Conservation (phyloP, 176 grass and related monocot species). For the Carex cristatella region DNA sequence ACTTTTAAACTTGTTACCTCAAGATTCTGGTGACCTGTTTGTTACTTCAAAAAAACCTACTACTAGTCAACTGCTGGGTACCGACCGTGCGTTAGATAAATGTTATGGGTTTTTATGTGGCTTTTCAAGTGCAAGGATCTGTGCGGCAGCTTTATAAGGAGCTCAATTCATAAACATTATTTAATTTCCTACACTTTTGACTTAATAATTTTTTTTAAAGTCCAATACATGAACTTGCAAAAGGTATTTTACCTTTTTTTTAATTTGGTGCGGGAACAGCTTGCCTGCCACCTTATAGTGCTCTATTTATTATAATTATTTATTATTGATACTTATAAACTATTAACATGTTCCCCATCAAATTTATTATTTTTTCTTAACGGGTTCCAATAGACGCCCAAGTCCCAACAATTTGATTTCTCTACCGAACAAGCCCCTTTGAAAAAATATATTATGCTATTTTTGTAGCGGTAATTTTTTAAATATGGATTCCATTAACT, state of each 20-base stretch:
- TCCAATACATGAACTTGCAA: background rate
- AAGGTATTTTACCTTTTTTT: background rate
- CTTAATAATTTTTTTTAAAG: background rate
- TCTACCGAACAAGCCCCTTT: background rate
- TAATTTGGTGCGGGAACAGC: background rate
- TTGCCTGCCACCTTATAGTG: slow-evolving; percentile 3
- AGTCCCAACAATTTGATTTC: background rate
- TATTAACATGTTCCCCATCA: background rate
- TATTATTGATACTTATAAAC: background rate
- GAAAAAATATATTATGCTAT: background rate
- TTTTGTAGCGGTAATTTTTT: no score
- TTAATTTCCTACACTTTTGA: background rate
- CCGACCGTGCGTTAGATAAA: background rate
- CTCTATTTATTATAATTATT: background rate
- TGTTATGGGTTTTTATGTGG: background rate
- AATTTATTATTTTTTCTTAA: background rate
- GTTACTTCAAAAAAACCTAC: no score
- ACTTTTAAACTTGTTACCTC: no score
- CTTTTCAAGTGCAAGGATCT: background rate
- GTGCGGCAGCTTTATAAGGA: background rate
- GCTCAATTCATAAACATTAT: background rate
- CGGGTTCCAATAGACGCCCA: background rate
- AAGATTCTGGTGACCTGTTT: no score
- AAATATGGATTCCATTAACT: no score
- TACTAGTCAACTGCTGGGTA: no score